Evolutionary conservation across 2,329 filamentous ascomycete species (phyloP), one percentile per base, ranked within the genome.

Genomic region (Apiospora malaysiana): DNA sequence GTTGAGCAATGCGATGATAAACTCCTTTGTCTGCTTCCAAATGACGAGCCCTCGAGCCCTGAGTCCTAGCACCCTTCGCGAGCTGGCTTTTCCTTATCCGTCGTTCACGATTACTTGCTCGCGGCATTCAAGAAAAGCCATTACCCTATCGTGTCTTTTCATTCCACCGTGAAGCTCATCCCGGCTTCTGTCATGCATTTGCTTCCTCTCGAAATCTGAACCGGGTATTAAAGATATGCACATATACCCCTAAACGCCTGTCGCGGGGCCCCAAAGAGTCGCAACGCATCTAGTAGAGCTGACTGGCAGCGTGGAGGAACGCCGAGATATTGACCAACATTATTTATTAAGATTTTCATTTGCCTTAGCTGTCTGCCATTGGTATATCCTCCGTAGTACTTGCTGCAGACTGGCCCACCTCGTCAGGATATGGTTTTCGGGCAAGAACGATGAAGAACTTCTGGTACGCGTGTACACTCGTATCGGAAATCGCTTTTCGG

Each of bases 381-480:
- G 32, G 8, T 23, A 59, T 71, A 21, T 66, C 25, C n/a, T 45
- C 66, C 25, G 43, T 37, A 21, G 37, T 25, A 27, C 10, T 12
- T 2, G 2, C 46, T 27, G 46, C 1, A 32, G 32, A 21, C 46
- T n/a, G 14, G n/a, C 21, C 23, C 21, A 69, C 70, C 67, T 85
- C 83, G 18, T 79, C 76, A 0, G 77, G 78, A 69, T 79, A 80
- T 1, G 87, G 87, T 73, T 88, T 88, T 37, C 86, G 81, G 10
- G 86, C 87, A 75, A 82, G 85, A 0, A 89, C 84, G 7, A 88
- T 83, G 71, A 84, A 82, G n/a, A 87, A 78, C 37, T 82, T 82
- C 72, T 85, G 79, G 71, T 87, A 89, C 0, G 84, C 81, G 72
- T 88, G 87, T 14, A 86, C 82, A 10, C 79, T 78, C 3, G 80